Percentiles rank a stretch among this genome's conserved stretches.
phyloP scores from a whole-genome alignment of 805 yeast species.

The Kuraishia cidri region DNA sequence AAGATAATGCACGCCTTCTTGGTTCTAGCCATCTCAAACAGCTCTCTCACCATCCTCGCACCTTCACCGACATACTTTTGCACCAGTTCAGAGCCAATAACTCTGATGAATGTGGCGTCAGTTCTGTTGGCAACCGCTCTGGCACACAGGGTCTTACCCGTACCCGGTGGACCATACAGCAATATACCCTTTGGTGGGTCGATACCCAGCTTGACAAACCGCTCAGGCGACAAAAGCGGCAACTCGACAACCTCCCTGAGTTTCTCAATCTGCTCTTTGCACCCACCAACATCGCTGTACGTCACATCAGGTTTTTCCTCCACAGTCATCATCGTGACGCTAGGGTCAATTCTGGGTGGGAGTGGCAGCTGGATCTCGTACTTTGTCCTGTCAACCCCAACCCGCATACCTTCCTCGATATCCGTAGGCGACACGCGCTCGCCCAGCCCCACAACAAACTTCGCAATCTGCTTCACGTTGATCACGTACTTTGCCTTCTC shows the following conservation, averaged over 20 bases:
- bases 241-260: slow-evolving; percentile 93
- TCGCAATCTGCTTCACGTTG: slow-evolving; percentile 96
- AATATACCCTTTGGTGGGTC: slow-evolving; percentile 99
- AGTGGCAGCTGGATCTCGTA: slow-evolving; percentile 95
- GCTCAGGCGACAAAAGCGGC: slow-evolving; percentile 89
- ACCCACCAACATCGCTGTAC: slow-evolving; percentile 96
- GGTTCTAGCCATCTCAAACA: slow-evolving; percentile 98
- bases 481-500: slow-evolving; percentile 90
- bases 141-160: slow-evolving; percentile 97
- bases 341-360: slow-evolving; percentile 96
- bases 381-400: slow-evolving; percentile 96
- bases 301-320: slow-evolving; percentile 99
- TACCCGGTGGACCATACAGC: slow-evolving; percentile 97
- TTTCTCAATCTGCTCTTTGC: slow-evolving; percentile 97
- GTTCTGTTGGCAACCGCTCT: slow-evolving; percentile 99
- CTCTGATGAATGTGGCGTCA: slow-evolving; percentile 97
- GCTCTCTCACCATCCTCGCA: slow-evolving; percentile 98
- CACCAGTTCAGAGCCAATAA: slow-evolving; percentile 95
- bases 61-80: slow-evolving; percentile 99
- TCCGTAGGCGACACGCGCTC: slow-evolving; percentile 97
- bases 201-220: slow-evolving; percentile 93
- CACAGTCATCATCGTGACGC: slow-evolving; percentile 99
- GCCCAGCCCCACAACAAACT: slow-evolving; percentile 93
- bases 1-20: slow-evolving; percentile 97
- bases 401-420: slow-evolving; percentile 99